Evolutionary conservation across 192 early-diverging fungal species (phyloP).

Genomic region (Mortierella hygrophila): DNA sequence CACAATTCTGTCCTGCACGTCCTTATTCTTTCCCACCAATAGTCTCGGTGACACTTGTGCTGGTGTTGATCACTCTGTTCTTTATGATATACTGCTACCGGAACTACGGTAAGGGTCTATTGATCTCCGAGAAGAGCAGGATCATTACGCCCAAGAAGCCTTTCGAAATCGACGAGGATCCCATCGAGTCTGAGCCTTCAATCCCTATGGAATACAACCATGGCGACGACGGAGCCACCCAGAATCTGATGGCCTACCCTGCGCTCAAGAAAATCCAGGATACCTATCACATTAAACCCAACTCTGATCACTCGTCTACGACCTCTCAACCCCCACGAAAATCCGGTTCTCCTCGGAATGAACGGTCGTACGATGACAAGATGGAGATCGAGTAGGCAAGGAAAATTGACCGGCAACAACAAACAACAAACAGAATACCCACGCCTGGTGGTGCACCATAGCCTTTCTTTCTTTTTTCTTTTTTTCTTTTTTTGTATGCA

Average conservation of each 20-base stretch:
- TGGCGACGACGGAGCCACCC: constrained; percentile 34
- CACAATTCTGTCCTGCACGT: neutral
- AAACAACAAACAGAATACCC: neutral
- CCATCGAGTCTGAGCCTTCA: constrained; percentile 23
- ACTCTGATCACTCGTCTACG: neutral
- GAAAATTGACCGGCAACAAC: neutral
- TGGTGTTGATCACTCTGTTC: constrained; percentile 40
- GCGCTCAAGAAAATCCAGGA: constrained; percentile 51
- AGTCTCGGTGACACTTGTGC: constrained; percentile 47
- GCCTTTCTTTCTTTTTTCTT: neutral
- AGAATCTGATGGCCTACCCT: constrained; percentile 48
- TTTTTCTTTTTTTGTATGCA: neutral
- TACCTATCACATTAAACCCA: constrained; percentile 27
- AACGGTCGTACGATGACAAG: constrained; percentile 37
- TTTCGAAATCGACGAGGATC: constrained; percentile 54
- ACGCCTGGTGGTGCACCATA: neutral
- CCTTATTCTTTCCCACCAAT: neutral
- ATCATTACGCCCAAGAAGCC: constrained; percentile 10
- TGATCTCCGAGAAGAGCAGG: constrained; percentile 35
- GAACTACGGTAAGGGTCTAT: constrained; percentile 48
- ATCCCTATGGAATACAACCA: constrained; percentile 26
- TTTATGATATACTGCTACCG: constrained; percentile 55
- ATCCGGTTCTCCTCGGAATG: neutral
- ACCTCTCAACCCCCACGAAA: neutral
- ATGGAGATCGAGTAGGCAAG: constrained; percentile 46